Conservation (phyloP, 768 basidiomycete species). For the Sporobolomyces roseus region DNA sequence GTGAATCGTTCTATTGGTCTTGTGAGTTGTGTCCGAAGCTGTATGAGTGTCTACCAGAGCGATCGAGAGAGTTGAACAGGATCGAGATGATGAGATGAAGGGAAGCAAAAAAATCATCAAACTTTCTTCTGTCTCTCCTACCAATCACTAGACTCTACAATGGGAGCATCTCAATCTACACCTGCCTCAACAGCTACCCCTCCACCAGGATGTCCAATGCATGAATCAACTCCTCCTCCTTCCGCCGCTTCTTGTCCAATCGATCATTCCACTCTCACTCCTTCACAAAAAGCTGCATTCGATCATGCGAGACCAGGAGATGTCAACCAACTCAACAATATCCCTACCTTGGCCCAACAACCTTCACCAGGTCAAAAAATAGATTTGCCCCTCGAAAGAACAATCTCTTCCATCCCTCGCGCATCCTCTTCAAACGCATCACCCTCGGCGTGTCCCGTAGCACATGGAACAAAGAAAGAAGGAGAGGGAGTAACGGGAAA, state of each 20-base stretch:
- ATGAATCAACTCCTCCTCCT: slow-evolving; percentile 27
- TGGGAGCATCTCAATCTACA: slow-evolving; percentile 29
- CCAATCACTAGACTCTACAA: neutral
- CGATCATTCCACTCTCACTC: slow-evolving; percentile 10
- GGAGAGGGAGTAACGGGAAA: slow-evolving; percentile 44
- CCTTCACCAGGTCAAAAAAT: slow-evolving; percentile 59
- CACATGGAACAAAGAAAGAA: neutral
- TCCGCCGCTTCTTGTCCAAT: slow-evolving; percentile 20
- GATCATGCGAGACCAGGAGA: slow-evolving; percentile 29
- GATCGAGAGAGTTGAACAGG: too few species aligned
- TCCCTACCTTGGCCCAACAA: slow-evolving; percentile 74
- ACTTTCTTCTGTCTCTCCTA: neutral
- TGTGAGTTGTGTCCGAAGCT: too few species aligned
- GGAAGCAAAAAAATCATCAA: neutral
- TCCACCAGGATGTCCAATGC: slow-evolving; percentile 47
- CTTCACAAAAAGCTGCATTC: too few species aligned
- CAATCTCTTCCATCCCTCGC: slow-evolving; percentile 80
- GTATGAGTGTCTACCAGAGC: too few species aligned
- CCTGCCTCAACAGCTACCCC: slow-evolving; percentile 23
- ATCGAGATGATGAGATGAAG: too few species aligned
- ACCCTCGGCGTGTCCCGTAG: slow-evolving; percentile 30
- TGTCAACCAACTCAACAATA: slow-evolving; percentile 75
- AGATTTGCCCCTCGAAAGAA: slow-evolving; percentile 68
- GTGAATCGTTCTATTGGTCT: too few species aligned
- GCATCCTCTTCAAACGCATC: slow-evolving; percentile 20